These are phyloP conservation scores for Coemansia sp. DNA, from an alignment of 192 early-diverging fungal genomes.

Conservation along the genomic window DNA sequence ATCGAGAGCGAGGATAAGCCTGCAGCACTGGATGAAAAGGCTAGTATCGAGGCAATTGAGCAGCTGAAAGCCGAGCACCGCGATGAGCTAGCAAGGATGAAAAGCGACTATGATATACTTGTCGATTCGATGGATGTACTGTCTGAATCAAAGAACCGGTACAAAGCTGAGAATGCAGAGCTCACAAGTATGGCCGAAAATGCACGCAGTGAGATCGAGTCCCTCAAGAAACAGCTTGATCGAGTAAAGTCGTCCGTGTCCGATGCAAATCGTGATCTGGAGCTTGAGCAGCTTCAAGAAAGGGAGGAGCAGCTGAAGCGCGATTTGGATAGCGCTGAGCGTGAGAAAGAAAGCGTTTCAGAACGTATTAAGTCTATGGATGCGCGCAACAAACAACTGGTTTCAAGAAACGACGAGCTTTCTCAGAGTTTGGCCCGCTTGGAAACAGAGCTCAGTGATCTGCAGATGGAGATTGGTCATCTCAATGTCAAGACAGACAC, in stretches of 20 bases:
- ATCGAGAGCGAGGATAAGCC: background rate
- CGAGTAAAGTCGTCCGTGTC: background rate
- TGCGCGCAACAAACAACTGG: slow-evolving; percentile 26
- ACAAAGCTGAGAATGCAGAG: slow-evolving; percentile 19
- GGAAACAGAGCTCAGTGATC: slow-evolving; percentile 37
- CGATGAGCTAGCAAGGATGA: slow-evolving; percentile 18
- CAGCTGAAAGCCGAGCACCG: slow-evolving; percentile 21
- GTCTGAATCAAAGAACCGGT: slow-evolving; percentile 21
- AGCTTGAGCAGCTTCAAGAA: slow-evolving; percentile 34
- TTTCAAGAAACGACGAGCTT: slow-evolving; percentile 28
- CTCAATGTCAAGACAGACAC: background rate
- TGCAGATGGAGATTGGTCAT: slow-evolving; percentile 7
- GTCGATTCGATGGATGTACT: slow-evolving; percentile 15
- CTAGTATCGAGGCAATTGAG: background rate
- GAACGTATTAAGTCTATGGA: slow-evolving; percentile 11
- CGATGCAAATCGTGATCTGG: background rate
- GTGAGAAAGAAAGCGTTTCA: slow-evolving; percentile 6
- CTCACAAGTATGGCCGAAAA: slow-evolving; percentile 10
- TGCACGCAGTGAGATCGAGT: slow-evolving; percentile 21
- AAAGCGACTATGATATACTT: slow-evolving; percentile 15
- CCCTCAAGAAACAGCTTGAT: slow-evolving; percentile 15
- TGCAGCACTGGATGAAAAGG: background rate
- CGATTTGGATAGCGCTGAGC: slow-evolving; percentile 27
- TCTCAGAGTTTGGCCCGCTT: slow-evolving; percentile 35
- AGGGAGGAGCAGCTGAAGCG: slow-evolving; percentile 23